Base-by-base conservation (phyloP, 2,329 filamentous ascomycete genomes). In the Trichoderma sp. region DNA sequence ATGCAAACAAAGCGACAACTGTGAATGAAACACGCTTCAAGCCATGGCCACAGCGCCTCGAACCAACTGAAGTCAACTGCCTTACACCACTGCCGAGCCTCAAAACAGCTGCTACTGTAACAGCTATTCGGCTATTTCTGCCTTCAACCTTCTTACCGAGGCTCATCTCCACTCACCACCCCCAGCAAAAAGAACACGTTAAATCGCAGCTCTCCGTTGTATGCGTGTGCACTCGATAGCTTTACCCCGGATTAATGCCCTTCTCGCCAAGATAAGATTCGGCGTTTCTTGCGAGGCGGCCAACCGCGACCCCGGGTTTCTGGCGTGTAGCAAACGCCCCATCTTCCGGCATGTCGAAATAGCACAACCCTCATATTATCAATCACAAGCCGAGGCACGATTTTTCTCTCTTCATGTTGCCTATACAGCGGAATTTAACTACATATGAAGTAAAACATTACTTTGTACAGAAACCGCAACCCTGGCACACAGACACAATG, bases 91-190 rank as follows among this genome's bases (percentile, higher is more conserved):
- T 39, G 13, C 21, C 46, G 46, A 21, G 3, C 8, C 46, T 21
- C 8, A 5, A 49, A 24, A 24, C 32, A 34, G 32, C 32, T 34
- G n/a, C 18, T 13, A 24, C 46, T 21, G 7, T 10, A 3, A n/a
- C n/a, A n/a, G 4, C 8, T 24, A 49, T 11, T 49, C 46, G 46
- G 46, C n/a, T 49, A 43, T 43, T 24, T 24, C 24, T 21, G 37
- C 43, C 32, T 54, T 32, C 24, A 32, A 55, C 4, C 60, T 34
- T 4, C 51, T 43, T 43, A 51, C 60, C 60, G 60, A 64, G 60
- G 60, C 51, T 34, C 54, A 55, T 30, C 60, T 55, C 60, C 60
- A 55, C 60, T 26, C 49, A 5, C 16, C 21, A 55, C 51, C 49
- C 60, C 32, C 39, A 30, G 24, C 11, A 30, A 43, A 28, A 2